Evolutionary conservation across 2,329 filamentous ascomycete species (phyloP).

Genomic region (Fusarium sarcochroum): DNA sequence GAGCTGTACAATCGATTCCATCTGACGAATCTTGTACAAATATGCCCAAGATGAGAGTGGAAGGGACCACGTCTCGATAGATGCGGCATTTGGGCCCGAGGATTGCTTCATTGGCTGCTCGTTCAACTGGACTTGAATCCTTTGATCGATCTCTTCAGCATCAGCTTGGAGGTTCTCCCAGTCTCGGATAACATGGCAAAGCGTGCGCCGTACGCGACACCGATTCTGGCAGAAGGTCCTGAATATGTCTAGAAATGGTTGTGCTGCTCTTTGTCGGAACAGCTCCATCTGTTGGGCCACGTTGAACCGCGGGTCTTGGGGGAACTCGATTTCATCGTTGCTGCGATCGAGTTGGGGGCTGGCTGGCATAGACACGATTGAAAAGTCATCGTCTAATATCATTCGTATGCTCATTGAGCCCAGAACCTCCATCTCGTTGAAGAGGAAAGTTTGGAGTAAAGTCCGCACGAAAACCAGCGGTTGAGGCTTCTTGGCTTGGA

Average conservation of each 20-base stretch:
- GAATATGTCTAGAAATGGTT: constrained; percentile 87
- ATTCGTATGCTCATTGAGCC: constrained; percentile 78
- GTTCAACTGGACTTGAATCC: constrained; percentile 72
- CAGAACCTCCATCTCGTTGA: constrained; percentile 78
- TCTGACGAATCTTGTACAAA: constrained; percentile 88
- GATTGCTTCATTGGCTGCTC: constrained; percentile 71
- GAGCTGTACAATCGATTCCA: constrained; percentile 89
- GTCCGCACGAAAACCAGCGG: constrained; percentile 88
- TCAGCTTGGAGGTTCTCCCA: constrained; percentile 89
- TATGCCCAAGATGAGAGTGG: constrained; percentile 91
- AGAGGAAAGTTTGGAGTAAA: constrained; percentile 81
- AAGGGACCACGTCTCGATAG: constrained; percentile 72
- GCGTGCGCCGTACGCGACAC: constrained; percentile 88
- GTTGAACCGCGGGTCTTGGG: constrained; percentile 79
- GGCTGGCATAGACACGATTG: constrained; percentile 79
- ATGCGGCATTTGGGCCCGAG: constrained; percentile 52
- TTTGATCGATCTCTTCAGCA: constrained; percentile 81
- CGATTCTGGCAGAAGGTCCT: constrained; percentile 90
- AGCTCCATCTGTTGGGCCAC: constrained; percentile 81
- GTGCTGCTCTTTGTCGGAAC: constrained; percentile 71
- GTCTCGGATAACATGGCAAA: constrained; percentile 85
- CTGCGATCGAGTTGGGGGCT: constrained; percentile 78
- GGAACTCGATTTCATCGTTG: constrained; percentile 83
- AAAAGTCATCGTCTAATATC: constrained; percentile 86
- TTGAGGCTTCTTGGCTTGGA: constrained; percentile 84